A percentile compares a stretch with the other conserved stretches of the same genome.
Evolutionary conservation across 2,329 filamentous ascomycete genomes (phyloP).

Genomic region (Emergomyces pasteurianus): DNA sequence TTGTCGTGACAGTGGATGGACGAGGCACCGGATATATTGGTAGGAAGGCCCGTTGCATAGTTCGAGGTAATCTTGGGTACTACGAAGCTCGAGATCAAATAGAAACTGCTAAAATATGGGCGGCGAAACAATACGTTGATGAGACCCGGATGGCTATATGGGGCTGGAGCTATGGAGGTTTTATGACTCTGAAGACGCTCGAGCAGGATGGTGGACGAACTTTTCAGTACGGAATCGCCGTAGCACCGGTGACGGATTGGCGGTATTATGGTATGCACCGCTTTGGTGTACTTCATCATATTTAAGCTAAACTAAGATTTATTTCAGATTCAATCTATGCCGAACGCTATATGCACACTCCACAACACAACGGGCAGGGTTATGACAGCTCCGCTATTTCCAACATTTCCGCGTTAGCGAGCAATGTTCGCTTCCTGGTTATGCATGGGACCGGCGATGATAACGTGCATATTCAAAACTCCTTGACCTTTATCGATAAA

Average conservation of each 20-base stretch:
- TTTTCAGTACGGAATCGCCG: slow-evolving; percentile 95
- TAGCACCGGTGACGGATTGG: slow-evolving; percentile 98
- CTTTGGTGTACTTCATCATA: not conserved
- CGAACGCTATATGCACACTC: slow-evolving; percentile 94
- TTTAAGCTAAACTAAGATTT: slow-evolving; percentile 12
- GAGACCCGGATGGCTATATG: slow-evolving; percentile 75
- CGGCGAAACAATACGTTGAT: slow-evolving; percentile 71
- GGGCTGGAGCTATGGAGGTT: slow-evolving; percentile 98
- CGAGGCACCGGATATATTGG: slow-evolving; percentile 87
- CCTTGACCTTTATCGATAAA: slow-evolving; percentile 72
- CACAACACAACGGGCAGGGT: slow-evolving; percentile 64
- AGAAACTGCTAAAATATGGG: slow-evolving; percentile 74
- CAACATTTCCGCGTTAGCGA: slow-evolving; percentile 59
- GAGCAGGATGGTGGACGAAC: slow-evolving; percentile 81
- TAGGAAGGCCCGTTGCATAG: slow-evolving; percentile 66
- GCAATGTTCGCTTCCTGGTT: slow-evolving; percentile 77
- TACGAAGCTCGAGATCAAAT: slow-evolving; percentile 89
- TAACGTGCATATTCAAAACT: slow-evolving; percentile 96
- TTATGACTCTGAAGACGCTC: slow-evolving; percentile 87
- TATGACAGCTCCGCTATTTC: slow-evolving; percentile 64
- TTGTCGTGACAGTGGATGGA: slow-evolving; percentile 89
- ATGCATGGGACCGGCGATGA: slow-evolving; percentile 97
- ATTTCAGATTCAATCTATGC: slow-evolving; percentile 70
- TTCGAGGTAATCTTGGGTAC: slow-evolving; percentile 72
- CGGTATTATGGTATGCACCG: slow-evolving; percentile 57